phyloP scores from a whole-genome alignment of 768 basidiomycete genomes.

The Peribolospora baueri region DNA sequence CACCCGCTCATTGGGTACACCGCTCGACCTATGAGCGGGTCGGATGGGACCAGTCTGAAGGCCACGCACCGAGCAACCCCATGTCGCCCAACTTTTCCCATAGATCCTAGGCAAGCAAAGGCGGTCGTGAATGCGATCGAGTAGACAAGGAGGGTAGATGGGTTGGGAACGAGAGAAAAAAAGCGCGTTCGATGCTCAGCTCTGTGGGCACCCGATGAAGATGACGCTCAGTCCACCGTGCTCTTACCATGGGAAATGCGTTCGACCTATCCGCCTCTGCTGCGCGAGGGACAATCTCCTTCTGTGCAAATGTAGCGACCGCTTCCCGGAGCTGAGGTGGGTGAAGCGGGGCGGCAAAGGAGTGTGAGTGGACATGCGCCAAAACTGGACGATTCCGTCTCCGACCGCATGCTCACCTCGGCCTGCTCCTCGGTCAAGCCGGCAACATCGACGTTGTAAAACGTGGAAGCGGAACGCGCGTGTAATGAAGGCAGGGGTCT shows the following conservation, averaged over 20 bases:
- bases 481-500: no score
- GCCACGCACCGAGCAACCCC: conserved; percentile 45
- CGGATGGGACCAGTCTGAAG: no score
- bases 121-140: no score
- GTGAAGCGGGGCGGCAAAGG: neutral
- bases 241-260: conserved; percentile 41
- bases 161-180: no score
- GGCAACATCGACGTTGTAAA: conserved; percentile 22
- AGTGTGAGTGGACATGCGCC: neutral
- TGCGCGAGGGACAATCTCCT: conserved; percentile 63
- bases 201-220: no score
- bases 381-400: neutral
- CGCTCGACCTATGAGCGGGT: conserved; percentile 12
- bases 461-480: no score
- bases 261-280: conserved; percentile 68
- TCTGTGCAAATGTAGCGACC: conserved; percentile 51
- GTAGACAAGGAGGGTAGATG: no score
- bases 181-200: no score
- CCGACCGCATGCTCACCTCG: conserved; percentile 30
- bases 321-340: conserved; percentile 50
- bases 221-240: no score
- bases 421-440: conserved; percentile 56
- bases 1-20: neutral
- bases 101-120: conserved; percentile 37
- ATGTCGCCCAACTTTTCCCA: conserved; percentile 80